phyloP scores from a whole-genome alignment of 371 early-diverging fungal species.

The Amoeboaphelidium protococcarum region DNA sequence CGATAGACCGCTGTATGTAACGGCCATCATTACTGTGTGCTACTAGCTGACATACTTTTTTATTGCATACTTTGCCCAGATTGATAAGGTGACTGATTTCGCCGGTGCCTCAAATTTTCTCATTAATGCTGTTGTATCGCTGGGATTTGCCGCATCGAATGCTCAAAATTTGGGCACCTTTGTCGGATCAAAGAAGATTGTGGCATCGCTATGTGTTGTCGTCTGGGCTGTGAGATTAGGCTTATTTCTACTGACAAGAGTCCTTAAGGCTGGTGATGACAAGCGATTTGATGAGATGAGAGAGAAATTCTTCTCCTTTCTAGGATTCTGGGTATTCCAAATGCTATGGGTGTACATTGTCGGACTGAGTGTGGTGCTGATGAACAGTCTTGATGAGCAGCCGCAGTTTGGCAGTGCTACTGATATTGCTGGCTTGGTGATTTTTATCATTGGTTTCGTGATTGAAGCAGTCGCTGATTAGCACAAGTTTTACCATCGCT shows the following conservation, averaged over 20 bases:
- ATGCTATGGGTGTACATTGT: background rate
- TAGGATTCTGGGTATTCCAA: conserved; percentile 1
- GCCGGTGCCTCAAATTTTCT: background rate
- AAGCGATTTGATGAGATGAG: background rate
- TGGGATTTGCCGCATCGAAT: background rate
- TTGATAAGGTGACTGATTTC: background rate
- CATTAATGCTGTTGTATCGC: background rate
- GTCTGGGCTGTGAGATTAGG: conserved; percentile 1
- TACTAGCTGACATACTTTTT: background rate
- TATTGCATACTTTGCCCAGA: background rate
- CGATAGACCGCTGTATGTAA: background rate
- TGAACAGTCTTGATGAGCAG: background rate
- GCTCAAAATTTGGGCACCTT: too few species aligned
- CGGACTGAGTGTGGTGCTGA: background rate
- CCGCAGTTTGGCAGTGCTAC: background rate
- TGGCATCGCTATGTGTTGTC: background rate
- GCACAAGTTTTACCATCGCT: background rate
- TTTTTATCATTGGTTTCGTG: background rate
- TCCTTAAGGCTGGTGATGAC: background rate
- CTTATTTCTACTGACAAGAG: background rate
- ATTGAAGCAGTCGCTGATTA: conserved; percentile 1
- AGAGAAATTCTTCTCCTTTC: background rate
- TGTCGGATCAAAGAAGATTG: background rate
- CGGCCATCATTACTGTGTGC: background rate
- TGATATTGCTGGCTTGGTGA: background rate